Percentiles rank a stretch among this genome's conserved stretches.
Evolutionary conservation across 2,329 filamentous ascomycete genomes (phyloP).

Genomic region (Fusarium xyrophilum): DNA sequence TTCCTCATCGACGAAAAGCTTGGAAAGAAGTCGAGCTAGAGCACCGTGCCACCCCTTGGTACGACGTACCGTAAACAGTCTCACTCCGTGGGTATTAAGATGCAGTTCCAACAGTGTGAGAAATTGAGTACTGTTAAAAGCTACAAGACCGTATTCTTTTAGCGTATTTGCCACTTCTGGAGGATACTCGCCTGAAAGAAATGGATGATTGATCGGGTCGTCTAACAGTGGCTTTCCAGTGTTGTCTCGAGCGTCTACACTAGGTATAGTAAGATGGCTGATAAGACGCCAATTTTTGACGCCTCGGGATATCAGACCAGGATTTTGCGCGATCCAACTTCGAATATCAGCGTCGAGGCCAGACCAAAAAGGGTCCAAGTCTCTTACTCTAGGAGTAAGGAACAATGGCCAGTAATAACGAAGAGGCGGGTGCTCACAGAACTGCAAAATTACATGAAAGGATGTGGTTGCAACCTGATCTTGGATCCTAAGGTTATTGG

Average conservation of each 20-base stretch:
- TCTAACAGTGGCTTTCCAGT: neutral
- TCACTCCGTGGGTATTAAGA: neutral
- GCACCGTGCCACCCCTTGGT: conserved; percentile 9
- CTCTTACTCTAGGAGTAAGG: neutral
- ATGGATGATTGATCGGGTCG: neutral
- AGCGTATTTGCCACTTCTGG: neutral
- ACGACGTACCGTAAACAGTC: neutral
- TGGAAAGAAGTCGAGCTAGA: neutral
- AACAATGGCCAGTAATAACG: neutral
- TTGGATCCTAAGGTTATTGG: neutral
- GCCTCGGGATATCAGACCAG: neutral
- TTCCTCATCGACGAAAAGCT: neutral
- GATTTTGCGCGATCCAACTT: neutral
- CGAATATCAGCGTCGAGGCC: neutral
- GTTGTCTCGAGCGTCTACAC: neutral
- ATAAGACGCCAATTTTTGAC: neutral
- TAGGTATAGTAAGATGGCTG: neutral
- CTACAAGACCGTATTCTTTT: neutral
- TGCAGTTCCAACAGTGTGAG: neutral
- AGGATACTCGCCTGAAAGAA: neutral
- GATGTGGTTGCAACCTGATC: neutral
- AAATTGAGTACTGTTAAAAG: neutral
- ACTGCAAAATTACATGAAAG: neutral
- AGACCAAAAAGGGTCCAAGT: neutral
- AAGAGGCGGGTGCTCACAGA: neutral